Evolutionary conservation across 495 filamentous ascomycete species (phyloP), one percentile per base, ranked within the genome.

Genomic region (Hypoxylon fuscum): DNA sequence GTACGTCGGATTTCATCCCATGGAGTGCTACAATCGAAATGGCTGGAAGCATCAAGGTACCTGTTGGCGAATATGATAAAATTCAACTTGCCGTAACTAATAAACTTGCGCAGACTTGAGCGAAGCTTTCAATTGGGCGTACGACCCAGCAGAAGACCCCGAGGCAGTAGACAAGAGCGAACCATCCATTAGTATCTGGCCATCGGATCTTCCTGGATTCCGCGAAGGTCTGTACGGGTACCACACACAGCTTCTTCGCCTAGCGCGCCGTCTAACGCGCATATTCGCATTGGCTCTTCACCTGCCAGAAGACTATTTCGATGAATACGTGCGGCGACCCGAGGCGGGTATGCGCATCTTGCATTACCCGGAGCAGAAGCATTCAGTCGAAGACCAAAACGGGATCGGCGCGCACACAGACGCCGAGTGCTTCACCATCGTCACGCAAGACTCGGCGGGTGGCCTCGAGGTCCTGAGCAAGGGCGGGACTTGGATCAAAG

Each of bases 401-500:
- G 81, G 82, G 0, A 67, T 82, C 5, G 79, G 77, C 11, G 76
- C 79, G 12, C 80, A 83, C 58, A 78, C 77, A 12, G 80, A 83
- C 57, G 79, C 71, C 53, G 79, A 83, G 62, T 82, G 43, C 46
- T 80, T 87, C 42, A 88, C 86, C 0, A 71, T 87, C 0, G 67
- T 87, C 0, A 85, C 79, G 68, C 85, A 87, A 57, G 80, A 86
- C 59, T 72, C 71, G 31, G 71, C 65, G 10, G 83, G 81, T 0
- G 84, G 84, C 0, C 57, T 88, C 27, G 81, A 87, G 65, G 83
- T 87, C 0, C 52, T 84, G 12, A 79, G 76, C 17, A 70, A 70
- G n/a, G 64, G 75, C 11, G 83, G 83, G 0, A 77, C 79, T 52
- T 88, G 84, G 85, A 71, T 88, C 21, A 76, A 80, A 48, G 85